A percentile compares a stretch with the other conserved stretches of the same genome.
Evolutionary conservation across 2,329 filamentous ascomycete genomes (phyloP).

Genomic region (Colletotrichum magnum): DNA sequence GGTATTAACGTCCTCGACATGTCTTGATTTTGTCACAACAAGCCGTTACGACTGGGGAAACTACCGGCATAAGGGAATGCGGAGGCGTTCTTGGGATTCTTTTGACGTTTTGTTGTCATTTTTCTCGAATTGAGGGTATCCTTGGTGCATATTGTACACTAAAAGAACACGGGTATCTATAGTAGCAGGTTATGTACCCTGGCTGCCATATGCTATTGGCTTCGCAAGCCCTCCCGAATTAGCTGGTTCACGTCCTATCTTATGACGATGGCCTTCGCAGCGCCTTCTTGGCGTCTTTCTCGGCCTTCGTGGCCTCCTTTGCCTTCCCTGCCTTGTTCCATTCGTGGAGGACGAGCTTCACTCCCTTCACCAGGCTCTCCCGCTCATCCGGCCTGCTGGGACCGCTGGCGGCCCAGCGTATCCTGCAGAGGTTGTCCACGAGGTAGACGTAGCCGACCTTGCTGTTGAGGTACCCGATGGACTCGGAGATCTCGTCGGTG

Average conservation of each 20-base stretch:
- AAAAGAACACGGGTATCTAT: constrained; percentile 39
- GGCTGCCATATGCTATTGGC: constrained; percentile 11
- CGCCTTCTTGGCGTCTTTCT: constrained; percentile 4
- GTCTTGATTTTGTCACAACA: constrained; percentile 34
- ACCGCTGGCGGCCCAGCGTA: constrained; percentile 94
- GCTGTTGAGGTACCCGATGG: constrained; percentile 82
- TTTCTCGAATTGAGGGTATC: constrained; percentile 37
- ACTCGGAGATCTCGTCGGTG: constrained; percentile 73
- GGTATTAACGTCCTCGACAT: constrained; percentile 12
- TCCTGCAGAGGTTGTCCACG: constrained; percentile 87
- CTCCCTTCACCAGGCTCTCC: constrained; percentile 74
- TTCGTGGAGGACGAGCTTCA: constrained; percentile 75
- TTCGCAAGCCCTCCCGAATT: constrained; percentile 21
- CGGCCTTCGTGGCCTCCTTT: constrained; percentile 28
- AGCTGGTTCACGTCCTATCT: constrained; percentile 1
- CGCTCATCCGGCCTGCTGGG: constrained; percentile 75
- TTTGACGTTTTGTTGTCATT: background rate
- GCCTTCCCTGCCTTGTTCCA: constrained; percentile 58
- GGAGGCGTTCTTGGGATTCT: constrained; percentile 37
- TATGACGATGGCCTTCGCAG: background rate
- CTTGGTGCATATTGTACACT: constrained; percentile 41
- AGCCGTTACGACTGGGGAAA: constrained; percentile 37
- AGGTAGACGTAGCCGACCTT: constrained; percentile 97
- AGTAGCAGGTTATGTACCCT: constrained; percentile 18
- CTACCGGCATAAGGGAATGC: constrained; percentile 40